Conservation (phyloP, 1,284 basidiomycete species). For the Tilletia indica region DNA sequence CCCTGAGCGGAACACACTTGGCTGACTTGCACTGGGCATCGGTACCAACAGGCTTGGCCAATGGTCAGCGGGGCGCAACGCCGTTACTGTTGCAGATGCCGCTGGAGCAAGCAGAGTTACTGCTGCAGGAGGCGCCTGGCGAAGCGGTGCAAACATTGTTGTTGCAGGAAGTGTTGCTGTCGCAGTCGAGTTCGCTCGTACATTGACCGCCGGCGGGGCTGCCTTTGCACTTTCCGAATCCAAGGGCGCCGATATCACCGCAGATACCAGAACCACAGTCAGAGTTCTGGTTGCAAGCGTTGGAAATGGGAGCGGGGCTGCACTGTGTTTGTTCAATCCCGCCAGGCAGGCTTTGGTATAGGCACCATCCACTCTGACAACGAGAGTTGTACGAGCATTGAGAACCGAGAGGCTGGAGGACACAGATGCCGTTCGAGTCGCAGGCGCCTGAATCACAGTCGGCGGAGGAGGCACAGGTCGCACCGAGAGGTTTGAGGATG, state of each 20-base stretch:
- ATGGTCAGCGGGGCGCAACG: neutral
- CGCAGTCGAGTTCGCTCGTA: neutral
- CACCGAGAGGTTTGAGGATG: neutral
- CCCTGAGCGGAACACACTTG: neutral
- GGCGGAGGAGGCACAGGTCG: neutral
- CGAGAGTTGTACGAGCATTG: neutral
- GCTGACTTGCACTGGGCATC: neutral
- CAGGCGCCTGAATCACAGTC: conserved; percentile 1
- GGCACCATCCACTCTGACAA: neutral
- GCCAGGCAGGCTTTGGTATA: neutral
- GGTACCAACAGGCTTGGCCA: neutral
- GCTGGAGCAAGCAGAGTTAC: neutral
- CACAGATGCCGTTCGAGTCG: neutral
- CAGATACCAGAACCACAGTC: neutral
- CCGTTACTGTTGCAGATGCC: neutral
- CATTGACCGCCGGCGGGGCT: neutral
- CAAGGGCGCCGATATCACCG: neutral
- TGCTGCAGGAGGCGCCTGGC: neutral
- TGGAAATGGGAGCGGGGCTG: neutral
- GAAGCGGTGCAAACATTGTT: neutral
- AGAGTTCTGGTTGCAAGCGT: neutral
- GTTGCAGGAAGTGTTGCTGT: neutral
- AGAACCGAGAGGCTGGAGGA: neutral
- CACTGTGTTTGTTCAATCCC: neutral
- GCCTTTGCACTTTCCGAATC: neutral